Conservation (phyloP, 75 land plant genomes). For the Pinus tabuliformis region DNA sequence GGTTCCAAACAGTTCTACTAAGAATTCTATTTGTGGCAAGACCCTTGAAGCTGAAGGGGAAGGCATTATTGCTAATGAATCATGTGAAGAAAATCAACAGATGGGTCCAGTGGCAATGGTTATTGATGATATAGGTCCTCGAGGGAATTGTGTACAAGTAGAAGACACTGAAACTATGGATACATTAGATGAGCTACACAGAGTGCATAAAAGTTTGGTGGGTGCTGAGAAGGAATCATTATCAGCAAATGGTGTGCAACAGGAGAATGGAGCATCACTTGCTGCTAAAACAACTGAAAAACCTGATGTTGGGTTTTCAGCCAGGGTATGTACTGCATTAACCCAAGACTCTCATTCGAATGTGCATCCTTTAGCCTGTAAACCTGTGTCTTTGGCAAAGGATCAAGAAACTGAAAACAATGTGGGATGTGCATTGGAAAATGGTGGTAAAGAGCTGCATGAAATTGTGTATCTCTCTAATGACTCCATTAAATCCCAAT, state of each 20-base stretch:
- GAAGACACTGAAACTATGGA: not conserved
- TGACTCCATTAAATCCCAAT: not conserved
- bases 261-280: not conserved
- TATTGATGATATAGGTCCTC: not conserved
- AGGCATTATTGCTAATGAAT: not conserved
- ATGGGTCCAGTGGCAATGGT: conserved; percentile 1
- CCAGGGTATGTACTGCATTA: not conserved
- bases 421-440: too few relatives aligned
- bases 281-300: not conserved
- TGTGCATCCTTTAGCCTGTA: not conserved
- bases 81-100: not conserved
- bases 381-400: not conserved
- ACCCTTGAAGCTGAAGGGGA: not conserved
- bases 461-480: not conserved
- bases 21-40: not conserved
- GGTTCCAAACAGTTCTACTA: not conserved
- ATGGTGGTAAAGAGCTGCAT: not conserved
- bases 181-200: not conserved
- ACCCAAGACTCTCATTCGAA: not conserved
- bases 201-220: not conserved
- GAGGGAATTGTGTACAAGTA: too few relatives aligned
- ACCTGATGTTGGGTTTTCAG: not conserved
- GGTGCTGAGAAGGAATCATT: not conserved
- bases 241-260: not conserved
- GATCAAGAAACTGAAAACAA: not conserved